Conservation (phyloP, 169 alveolate species). For the Plasmodium chabaudi region DNA sequence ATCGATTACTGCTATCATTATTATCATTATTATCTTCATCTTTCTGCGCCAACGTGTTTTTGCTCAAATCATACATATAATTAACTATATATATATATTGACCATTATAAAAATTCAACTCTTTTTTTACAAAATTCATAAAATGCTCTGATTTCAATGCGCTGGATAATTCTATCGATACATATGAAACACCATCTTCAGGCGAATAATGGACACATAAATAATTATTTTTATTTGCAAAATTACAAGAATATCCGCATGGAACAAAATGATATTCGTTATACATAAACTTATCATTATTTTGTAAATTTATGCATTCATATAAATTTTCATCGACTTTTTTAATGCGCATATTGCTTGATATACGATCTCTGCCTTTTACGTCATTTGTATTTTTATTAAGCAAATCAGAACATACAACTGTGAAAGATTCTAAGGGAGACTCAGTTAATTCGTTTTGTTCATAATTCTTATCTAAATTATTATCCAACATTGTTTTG, state of each 20-base stretch:
- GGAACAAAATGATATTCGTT: constrained; percentile 60
- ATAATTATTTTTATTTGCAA: constrained; percentile 31
- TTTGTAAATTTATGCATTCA: constrained; percentile 18
- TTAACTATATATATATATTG: constrained; percentile 24
- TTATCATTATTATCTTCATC: not conserved
- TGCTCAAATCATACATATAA: constrained; percentile 7
- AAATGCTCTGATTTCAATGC: not conserved
- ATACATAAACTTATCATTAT: constrained; percentile 31
- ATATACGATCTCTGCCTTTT: not conserved
- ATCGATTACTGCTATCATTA: not conserved
- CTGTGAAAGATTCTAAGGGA: too few species aligned
- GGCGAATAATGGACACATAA: constrained; percentile 73
- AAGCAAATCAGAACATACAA: not conserved
- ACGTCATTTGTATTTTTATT: not conserved
- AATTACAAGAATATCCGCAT: constrained; percentile 73
- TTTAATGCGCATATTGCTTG: constrained; percentile 3
- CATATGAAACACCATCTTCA: constrained; percentile 59
- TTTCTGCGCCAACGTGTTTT: not conserved
- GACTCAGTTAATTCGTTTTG: too few species aligned
- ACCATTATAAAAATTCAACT: constrained; percentile 55
- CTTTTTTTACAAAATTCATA: constrained; percentile 44
- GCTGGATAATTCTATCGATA: constrained; percentile 52
- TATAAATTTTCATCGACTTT: constrained; percentile 34
- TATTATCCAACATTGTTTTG: too few species aligned
- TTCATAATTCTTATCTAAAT: too few species aligned